Conservation (phyloP, 345 rosid genomes). For the Eucalyptus sideroxylon region DNA sequence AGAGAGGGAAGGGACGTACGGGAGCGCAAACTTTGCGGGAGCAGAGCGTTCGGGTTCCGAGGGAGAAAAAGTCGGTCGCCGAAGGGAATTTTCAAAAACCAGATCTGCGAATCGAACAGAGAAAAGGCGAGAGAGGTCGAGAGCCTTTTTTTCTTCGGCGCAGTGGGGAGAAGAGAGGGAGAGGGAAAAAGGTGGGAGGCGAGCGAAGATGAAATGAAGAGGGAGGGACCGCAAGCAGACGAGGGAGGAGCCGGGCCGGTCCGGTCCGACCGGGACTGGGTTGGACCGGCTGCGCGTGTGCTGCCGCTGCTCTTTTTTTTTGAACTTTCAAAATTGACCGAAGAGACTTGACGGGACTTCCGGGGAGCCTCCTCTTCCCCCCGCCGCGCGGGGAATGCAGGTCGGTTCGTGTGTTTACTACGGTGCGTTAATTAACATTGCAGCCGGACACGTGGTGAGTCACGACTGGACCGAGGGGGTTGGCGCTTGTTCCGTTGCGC, state of each 20-base stretch:
- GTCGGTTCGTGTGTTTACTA: not conserved
- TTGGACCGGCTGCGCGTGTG: not conserved
- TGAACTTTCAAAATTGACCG: conserved; percentile 53
- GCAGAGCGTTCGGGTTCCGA: not conserved
- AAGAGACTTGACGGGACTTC: not conserved
- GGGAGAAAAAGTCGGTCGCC: not conserved
- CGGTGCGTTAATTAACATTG: not conserved
- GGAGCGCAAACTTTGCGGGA: not conserved
- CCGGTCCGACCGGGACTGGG: not conserved
- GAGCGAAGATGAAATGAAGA: not conserved
- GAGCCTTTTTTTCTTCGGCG: not conserved
- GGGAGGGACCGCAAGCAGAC: not conserved
- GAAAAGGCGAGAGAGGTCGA: not conserved
- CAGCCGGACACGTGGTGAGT: not conserved
- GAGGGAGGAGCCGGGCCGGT: not conserved
- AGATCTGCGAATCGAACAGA: not conserved
- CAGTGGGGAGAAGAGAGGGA: not conserved
- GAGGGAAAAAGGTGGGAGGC: not conserved
- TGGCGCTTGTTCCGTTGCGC: not conserved
- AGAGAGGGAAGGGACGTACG: not conserved
- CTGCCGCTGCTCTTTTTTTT: not conserved
- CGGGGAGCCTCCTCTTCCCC: not conserved
- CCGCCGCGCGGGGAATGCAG: conserved; percentile 4
- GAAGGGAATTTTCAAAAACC: not conserved
- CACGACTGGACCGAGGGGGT: not conserved